Conservation (phyloP, 352 stramenopile species). For the Peronospora tabacina region DNA sequence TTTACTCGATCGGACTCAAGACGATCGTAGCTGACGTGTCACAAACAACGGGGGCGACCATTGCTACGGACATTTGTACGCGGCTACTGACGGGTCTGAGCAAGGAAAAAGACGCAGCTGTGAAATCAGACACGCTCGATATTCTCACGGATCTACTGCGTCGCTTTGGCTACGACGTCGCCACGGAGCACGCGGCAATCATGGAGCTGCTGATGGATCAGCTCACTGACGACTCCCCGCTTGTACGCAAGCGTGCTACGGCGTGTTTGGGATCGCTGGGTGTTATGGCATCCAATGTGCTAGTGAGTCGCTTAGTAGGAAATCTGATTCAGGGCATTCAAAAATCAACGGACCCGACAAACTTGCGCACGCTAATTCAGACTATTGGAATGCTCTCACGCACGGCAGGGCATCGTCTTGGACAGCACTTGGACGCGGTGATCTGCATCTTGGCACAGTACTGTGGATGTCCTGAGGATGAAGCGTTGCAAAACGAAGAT, state of each 20-base stretch:
- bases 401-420: constrained; percentile 92
- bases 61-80: constrained; percentile 66
- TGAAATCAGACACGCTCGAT: constrained; percentile 94
- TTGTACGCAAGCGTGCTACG: constrained; percentile 94
- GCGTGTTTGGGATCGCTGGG: constrained; percentile 92
- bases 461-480: constrained; percentile 88
- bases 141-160: constrained; percentile 95
- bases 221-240: constrained; percentile 69
- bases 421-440: constrained; percentile 92
- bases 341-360: constrained; percentile 45
- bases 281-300: constrained; percentile 90
- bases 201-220: constrained; percentile 85
- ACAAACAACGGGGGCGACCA: constrained; percentile 78
- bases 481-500: constrained; percentile 89
- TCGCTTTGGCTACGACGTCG: constrained; percentile 90
- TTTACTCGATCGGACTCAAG: constrained; percentile 98
- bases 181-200: constrained; percentile 83
- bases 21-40: constrained; percentile 93
- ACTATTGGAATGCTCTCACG: constrained; percentile 96
- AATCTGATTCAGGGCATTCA: constrained; percentile 89
- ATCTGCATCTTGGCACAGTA: constrained; percentile 95
- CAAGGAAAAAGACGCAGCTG: constrained; percentile 61
- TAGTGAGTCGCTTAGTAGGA: constrained; percentile 91
- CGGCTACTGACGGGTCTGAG: constrained; percentile 56
- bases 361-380: constrained; percentile 92